Evolutionary conservation across 495 filamentous ascomycete species (phyloP), one percentile per base, ranked within the genome.

Genomic region (Xylaria curta): DNA sequence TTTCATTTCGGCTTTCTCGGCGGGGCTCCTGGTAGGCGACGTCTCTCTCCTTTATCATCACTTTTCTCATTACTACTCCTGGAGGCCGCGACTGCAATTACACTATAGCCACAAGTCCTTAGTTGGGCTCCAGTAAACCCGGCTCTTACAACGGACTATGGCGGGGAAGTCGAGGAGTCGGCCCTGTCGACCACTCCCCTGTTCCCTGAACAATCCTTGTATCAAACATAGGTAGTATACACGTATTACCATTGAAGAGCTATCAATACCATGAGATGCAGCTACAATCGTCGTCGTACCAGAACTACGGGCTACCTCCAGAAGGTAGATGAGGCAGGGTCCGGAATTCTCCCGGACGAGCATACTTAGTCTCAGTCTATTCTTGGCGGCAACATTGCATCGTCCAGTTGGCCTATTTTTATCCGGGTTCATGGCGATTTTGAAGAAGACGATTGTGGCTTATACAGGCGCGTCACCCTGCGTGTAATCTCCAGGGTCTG

Each of bases 401-500:
- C 31, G 17, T 38, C 17, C 58, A 21, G 19, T 31, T 36, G 9
- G 58, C 10, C 58, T 38, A 33, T 38, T 60, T 60, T 60, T 33
- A 62, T 36, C 33, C 59, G 19, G 59, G n/a, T 42, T 24, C 31
- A 28, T 44, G 44, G n/a, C 59, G 24, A 26, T 54, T 12, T 15
- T 28, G 21, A 54, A 54, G 21, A 54, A 54, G 60, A 26, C 38
- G 38, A 66, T 53, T 36, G 24, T 46, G 63, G 63, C 63, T 66
- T 66, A 66, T 36, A 66, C 28, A 8, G 46, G 46, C 28, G 46
- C 63, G 46, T 66, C 63, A 66, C 24, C 61, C 12, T 64, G 63
- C 63, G 63, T 66, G 33, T 65, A 47, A 36, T 65, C 40, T 66
- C 58, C 58, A 21, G 56, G 56, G 58, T 60, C 58, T n/a, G 44